These are phyloP conservation scores for Cryptococcus sp. DNA, from an alignment of 1,284 basidiomycete genomes.

Conservation along the genomic window DNA sequence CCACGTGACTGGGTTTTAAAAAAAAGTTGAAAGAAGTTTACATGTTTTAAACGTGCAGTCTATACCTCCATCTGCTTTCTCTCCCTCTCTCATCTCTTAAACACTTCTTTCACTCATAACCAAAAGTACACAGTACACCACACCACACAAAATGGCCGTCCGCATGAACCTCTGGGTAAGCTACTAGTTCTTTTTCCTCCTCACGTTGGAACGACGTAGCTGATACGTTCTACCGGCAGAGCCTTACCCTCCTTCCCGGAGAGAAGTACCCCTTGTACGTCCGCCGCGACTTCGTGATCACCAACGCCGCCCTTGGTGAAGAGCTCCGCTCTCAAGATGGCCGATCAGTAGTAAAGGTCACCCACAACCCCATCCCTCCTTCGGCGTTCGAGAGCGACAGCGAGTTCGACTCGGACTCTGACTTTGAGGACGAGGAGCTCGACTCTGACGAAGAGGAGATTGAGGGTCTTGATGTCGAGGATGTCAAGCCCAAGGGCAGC, in stretches of 20 bases:
- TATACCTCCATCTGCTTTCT: background rate
- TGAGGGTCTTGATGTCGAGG: conserved; percentile 56
- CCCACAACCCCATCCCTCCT: conserved; percentile 58
- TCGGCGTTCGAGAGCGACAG: conserved; percentile 57
- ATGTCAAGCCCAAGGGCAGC: conserved; percentile 6
- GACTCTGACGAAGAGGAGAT: conserved; percentile 48
- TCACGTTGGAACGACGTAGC: conserved; percentile 2
- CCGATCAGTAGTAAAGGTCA: conserved; percentile 77
- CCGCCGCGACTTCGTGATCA: conserved; percentile 73
- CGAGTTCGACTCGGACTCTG: conserved; percentile 58
- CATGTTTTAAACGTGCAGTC: background rate
- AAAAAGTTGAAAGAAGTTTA: background rate
- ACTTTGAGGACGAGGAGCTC: conserved; percentile 48
- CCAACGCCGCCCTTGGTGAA: conserved; percentile 79
- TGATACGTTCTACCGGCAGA: background rate
- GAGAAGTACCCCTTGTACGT: conserved; percentile 65
- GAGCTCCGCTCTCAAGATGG: conserved; percentile 65
- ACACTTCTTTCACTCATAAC: conserved; percentile 1
- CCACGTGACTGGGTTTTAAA: background rate
- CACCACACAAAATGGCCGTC: conserved; percentile 41
- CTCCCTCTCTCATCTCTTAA: background rate
- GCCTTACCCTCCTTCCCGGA: conserved; percentile 56
- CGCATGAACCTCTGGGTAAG: conserved; percentile 50
- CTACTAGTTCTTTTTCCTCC: background rate
- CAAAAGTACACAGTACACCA: conserved; percentile 4